A percentile compares a stretch with the other conserved stretches of the same genome.
phyloP scores from a whole-genome alignment of 192 early-diverging fungal genomes.

The Gaertneriomyces sp. region DNA sequence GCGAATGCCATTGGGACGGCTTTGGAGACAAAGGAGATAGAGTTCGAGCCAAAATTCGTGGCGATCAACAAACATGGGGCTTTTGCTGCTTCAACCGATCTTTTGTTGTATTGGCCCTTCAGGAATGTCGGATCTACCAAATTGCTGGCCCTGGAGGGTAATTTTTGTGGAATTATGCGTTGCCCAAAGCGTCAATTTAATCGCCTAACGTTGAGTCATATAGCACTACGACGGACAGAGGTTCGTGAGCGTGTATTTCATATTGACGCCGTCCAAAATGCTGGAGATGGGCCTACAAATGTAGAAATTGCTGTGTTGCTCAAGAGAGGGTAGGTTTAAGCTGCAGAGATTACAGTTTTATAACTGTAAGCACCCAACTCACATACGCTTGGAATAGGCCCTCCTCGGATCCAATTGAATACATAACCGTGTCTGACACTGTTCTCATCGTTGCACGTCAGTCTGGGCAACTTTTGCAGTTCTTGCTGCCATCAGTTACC shows the following conservation, averaged over 20 bases:
- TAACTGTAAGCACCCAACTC: neutral
- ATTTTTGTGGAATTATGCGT: constrained; percentile 3
- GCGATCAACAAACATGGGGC: constrained; percentile 45
- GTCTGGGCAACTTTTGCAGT: constrained; percentile 47
- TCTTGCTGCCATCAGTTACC: constrained; percentile 45
- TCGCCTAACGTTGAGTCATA: neutral
- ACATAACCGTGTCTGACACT: constrained; percentile 39
- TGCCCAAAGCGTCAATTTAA: neutral
- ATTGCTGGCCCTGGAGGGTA: constrained; percentile 38
- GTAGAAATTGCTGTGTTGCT: constrained; percentile 9
- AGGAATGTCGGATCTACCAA: constrained; percentile 34
- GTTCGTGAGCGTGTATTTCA: constrained; percentile 46
- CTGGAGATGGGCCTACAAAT: constrained; percentile 19
- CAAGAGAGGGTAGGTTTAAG: constrained; percentile 15
- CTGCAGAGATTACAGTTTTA: neutral
- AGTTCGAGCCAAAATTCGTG: constrained; percentile 46
- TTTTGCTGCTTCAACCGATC: constrained; percentile 42
- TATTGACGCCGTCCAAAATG: constrained; percentile 45
- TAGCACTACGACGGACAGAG: constrained; percentile 42
- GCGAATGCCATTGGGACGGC: constrained; percentile 56
- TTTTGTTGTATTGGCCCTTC: constrained; percentile 51
- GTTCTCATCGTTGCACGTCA: constrained; percentile 46
- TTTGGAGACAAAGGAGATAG: constrained; percentile 48
- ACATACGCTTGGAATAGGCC: constrained; percentile 9
- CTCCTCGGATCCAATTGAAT: constrained; percentile 45